phyloP scores from a whole-genome alignment of 1,284 basidiomycete genomes.

The Cutaneotrichosporon cyanovorans region DNA sequence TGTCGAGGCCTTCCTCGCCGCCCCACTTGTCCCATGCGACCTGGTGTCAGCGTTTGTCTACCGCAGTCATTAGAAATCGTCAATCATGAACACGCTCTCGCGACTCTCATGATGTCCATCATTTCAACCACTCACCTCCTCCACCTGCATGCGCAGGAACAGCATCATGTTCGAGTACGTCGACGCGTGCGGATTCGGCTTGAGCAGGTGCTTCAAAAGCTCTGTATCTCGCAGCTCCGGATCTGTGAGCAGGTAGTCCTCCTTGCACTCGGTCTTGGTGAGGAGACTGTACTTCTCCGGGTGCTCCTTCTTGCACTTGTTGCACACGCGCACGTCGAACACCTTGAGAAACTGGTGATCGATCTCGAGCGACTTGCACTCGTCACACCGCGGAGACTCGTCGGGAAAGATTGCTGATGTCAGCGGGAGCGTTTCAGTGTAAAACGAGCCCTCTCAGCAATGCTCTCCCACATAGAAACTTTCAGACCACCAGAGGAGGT shows the following conservation, averaged over 20 bases:
- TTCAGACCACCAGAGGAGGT: too few relatives aligned
- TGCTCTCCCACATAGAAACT: background rate
- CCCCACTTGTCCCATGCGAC: slow-evolving; percentile 99
- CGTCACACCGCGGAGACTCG: slow-evolving; percentile 70
- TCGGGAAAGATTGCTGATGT: slow-evolving; percentile 48
- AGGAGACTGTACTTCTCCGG: slow-evolving; percentile 90
- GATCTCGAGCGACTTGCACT: slow-evolving; percentile 76
- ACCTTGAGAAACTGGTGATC: slow-evolving; percentile 69
- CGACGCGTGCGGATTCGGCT: slow-evolving; percentile 93
- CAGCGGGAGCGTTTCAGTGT: too few relatives aligned
- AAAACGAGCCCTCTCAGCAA: background rate
- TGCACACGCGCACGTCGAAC: slow-evolving; percentile 78
- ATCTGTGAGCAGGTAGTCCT: slow-evolving; percentile 88
- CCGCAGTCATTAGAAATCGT: too few relatives aligned
- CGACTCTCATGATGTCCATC: slow-evolving; percentile 90
- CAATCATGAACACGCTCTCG: slow-evolving; percentile 84
- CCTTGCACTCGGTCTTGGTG: slow-evolving; percentile 98
- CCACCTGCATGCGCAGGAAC: slow-evolving; percentile 87
- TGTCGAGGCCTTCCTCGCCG: slow-evolving; percentile 80
- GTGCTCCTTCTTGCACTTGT: slow-evolving; percentile 75
- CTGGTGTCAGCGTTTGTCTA: too few relatives aligned
- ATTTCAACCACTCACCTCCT: slow-evolving; percentile 93
- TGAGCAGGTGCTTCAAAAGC: slow-evolving; percentile 83
- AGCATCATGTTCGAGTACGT: slow-evolving; percentile 99
- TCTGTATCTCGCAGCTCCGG: slow-evolving; percentile 88